Evolutionary conservation across 371 early-diverging fungal genomes (phyloP), one percentile per base, ranked within the genome.

Genomic region (Mortierella sp.): DNA sequence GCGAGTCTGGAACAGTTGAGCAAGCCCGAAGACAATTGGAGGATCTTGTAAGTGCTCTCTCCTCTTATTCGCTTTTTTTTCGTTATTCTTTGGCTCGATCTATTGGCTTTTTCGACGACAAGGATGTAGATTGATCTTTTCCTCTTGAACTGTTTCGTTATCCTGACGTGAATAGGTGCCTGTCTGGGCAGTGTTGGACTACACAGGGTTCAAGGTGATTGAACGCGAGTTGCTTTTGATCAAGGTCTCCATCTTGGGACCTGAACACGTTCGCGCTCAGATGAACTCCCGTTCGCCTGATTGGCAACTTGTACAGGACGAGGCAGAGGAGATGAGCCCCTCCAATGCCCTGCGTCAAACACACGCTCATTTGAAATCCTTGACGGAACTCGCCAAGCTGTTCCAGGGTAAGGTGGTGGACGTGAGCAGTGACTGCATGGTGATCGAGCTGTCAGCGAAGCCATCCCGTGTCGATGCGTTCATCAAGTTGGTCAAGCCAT

Each of bases 181-280:
- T 39, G 94, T 97, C 26, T 98, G 96, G 96, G 98, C 97, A 21
- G 98, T 96, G 31, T 82, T 98, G 67, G 96, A 97, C 78, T 96
- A 96, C 86, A 94, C 94, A 43, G 85, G 88, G 45, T 88, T 89
- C 48, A 87, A 84, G 57, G 83, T 95, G 47, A 89, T 98, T 24
- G 94, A 96, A 80, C 89, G 98, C 62, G 98, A 98, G 81, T 78
- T 96, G 71, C 83, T 95, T 57, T 79, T 98, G 68, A 87, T 94
- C 74, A 96, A 96, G 82, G 93, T 96, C n/a, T 94, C 94, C 50
- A 90, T 95, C 28, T 80, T 94, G 21, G 94, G 94, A 28, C 90
- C 90, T 16, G 89, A 88, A 55, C 86, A 88, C 71, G 80, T 89
- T 26, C 87, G 87, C 42, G 86, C 84, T 39, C 84, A 84, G 64